Evolutionary conservation across 2,329 filamentous ascomycete species (phyloP), one percentile per base, ranked within the genome.

Genomic region (Ophiostoma ips): DNA sequence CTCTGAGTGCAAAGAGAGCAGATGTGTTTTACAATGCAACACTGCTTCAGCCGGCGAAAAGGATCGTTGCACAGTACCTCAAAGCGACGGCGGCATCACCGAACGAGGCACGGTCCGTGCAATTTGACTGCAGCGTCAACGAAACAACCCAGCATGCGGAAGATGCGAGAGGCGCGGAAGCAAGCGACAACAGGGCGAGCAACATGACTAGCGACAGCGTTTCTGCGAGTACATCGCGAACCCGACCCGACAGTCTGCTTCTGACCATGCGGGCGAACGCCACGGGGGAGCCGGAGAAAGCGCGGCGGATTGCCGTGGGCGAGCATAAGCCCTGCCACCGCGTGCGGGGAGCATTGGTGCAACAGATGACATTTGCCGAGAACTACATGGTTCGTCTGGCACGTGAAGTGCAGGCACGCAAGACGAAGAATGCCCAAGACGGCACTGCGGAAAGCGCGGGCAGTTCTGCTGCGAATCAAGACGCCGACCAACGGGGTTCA

Each of bases 351-450:
- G 15, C 41, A 12, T 11, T 33, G 12, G 41, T 44, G 24, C 24
- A 15, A 15, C 24, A 44, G 28, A 44, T 44, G 24, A 24, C 24
- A 7, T 31, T 21, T 44, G 24, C 41, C 41, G 43, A 21, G 18
- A 24, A 19, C 43, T 46, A 46, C 31, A 46, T 46, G 43, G 16
- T 46, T 16, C 43, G 43, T 30, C 43, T 46, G 11, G 43, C 43
- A 3, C 30, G 43, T n/a, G 31, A 46, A 30, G 16, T 30, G 10
- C 10, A 21, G 43, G 31, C 31, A 9, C 30, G 43, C 10, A 13
- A 19, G 4, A 13, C 30, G 11, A 34, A 46, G 30, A 35, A 12
- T 15, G 37, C 13, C 16, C 18, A 40, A 24, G 19, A 8, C 18
- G 11, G 33, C 33, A 15, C 33, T 15, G 33, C 33, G 11, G 33